Percentiles rank a stretch among this genome's conserved stretches.
Conservation (phyloP, 352 stramenopile species). For the Pythium grandisporangium region DNA sequence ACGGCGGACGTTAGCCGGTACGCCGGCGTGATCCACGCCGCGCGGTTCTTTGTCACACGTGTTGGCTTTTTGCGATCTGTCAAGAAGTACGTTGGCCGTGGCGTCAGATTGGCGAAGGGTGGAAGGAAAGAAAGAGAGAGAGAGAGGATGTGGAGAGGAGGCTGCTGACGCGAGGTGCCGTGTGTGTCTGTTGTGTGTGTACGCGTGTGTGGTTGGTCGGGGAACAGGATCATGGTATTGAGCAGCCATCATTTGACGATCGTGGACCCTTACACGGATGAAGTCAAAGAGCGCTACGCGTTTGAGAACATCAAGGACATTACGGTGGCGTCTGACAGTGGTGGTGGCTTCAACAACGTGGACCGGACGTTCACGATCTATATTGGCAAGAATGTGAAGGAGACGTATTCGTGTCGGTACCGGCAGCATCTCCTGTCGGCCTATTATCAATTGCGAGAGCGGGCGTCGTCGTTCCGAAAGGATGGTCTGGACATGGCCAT, state of each 20-base stretch:
- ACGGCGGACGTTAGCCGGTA: constrained; percentile 59
- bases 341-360: constrained; percentile 45
- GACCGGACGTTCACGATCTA: constrained; percentile 76
- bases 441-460: constrained; percentile 79
- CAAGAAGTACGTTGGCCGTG: constrained; percentile 24
- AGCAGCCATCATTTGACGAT: constrained; percentile 76
- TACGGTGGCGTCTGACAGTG: constrained; percentile 59
- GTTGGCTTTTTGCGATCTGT: constrained; percentile 73
- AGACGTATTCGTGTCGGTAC: constrained; percentile 81
- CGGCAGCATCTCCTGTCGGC: constrained; percentile 76
- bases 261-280: constrained; percentile 76
- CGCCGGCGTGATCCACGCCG: constrained; percentile 74
- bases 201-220: constrained; percentile 2
- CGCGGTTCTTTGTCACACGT: constrained; percentile 80
- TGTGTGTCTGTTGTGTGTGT: constrained; percentile 3
- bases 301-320: constrained; percentile 88
- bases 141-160: too few species aligned
- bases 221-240: constrained; percentile 69
- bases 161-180: not conserved
- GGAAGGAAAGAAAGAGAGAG: not conserved
- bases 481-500: constrained; percentile 20
- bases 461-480: constrained; percentile 61
- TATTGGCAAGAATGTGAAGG: constrained; percentile 80
- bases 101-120: not conserved
- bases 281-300: constrained; percentile 80